Conservation (phyloP, 164 flowering plant genomes). For the Protea cynaroides region DNA sequence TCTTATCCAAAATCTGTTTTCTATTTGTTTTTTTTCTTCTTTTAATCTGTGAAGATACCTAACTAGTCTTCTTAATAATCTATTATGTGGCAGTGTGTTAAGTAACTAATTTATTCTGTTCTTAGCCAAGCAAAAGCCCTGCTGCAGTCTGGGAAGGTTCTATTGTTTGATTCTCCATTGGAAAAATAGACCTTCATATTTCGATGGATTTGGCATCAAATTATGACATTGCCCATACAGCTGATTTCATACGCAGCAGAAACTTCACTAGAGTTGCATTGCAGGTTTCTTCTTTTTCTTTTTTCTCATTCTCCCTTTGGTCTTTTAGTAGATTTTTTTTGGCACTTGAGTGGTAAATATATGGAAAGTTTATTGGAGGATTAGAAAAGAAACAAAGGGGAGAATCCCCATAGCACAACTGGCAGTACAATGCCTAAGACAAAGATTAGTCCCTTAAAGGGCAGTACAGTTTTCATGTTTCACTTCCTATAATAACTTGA, state of each 20-base stretch:
- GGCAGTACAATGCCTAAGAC: too few species aligned
- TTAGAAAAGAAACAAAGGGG: background rate
- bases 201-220: constrained; percentile 55
- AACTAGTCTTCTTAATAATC: too few species aligned
- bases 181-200: too few species aligned
- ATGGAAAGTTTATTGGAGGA: background rate
- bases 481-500: background rate
- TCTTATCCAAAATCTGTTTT: too few species aligned
- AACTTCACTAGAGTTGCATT: constrained; percentile 71
- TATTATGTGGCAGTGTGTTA: too few species aligned
- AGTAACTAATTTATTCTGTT: background rate
- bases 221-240: constrained; percentile 63
- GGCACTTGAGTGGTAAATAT: background rate
- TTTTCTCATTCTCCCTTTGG: background rate
- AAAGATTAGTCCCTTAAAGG: too few species aligned
- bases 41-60: too few species aligned
- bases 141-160: too few species aligned
- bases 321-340: background rate
- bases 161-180: too few species aligned
- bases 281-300: constrained; percentile 36
- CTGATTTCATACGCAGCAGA: constrained; percentile 43
- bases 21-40: too few species aligned
- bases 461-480: too few species aligned
- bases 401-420: too few species aligned
- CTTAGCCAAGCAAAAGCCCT: background rate